These are phyloP conservation scores for Plantago elongata DNA, from an alignment of 257 asterid genomes.

Conservation along the genomic window DNA sequence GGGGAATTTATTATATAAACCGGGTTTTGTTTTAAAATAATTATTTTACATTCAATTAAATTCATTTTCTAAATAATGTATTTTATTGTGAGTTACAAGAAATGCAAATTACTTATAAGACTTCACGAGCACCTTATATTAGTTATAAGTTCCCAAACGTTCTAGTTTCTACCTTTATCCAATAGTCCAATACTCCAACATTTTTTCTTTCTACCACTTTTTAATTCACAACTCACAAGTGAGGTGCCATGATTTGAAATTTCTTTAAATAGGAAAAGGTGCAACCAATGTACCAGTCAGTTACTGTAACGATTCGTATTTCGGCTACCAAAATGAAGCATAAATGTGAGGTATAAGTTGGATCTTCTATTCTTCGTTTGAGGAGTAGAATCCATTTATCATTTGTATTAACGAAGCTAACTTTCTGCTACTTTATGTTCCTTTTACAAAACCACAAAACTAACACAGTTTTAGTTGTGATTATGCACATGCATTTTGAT, in stretches of 20 bases:
- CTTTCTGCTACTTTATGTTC: constrained; percentile 26
- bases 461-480: not conserved
- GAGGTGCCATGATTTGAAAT: constrained; percentile 21
- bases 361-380: too few relatives aligned
- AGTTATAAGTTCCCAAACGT: too few relatives aligned
- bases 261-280: constrained; percentile 5
- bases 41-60: too few relatives aligned
- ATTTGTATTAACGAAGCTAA: constrained; percentile 7
- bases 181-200: too few relatives aligned
- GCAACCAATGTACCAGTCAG: not conserved
- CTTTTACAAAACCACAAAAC: not conserved
- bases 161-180: too few relatives aligned
- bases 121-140: too few relatives aligned
- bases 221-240: constrained; percentile 10
- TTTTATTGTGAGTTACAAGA: too few relatives aligned
- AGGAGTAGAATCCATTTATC: constrained; percentile 5
- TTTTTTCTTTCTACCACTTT: too few relatives aligned
- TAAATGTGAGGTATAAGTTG: not conserved
- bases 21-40: too few relatives aligned
- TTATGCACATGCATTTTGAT: constrained; percentile 13
- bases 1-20: too few relatives aligned
- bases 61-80: too few relatives aligned
- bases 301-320: constrained; percentile 21
- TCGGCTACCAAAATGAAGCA: constrained; percentile 18
- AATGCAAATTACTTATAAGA: too few relatives aligned